Evolutionary conservation across 2,329 filamentous ascomycete genomes (phyloP), one percentile per base, ranked within the genome.

Genomic region (Calonectria pteridis): DNA sequence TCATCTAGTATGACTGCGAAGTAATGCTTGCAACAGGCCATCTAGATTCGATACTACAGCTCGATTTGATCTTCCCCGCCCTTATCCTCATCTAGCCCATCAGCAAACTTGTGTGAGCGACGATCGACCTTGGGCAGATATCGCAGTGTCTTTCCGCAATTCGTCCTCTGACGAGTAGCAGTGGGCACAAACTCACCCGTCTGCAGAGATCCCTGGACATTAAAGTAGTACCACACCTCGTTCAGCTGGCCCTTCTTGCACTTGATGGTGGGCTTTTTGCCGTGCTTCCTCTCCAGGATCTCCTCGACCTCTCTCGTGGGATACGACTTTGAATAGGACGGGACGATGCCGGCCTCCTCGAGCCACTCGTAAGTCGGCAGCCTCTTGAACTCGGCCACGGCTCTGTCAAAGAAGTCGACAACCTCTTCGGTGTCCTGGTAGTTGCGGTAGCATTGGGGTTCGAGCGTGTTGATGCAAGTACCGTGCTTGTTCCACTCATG

Each of bases 401-500:
- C 16, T 7, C 23, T 40, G 23, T 62, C 37, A 33, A 62, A 62
- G 33, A 28, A 62, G 35, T 62, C 55, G 23, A 37, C 35, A 6
- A 35, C 55, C 10, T 62, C 55, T 4, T 62, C 33, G 7, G 14
- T n/a, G 1, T 23, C 6, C 3, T 28, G n/a, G 23, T 62, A 62
- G 14, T 40, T 18, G n/a, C 26, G 55, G 18, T 62, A 62, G 35
- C 55, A 62, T 1, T 40, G 5, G 6, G 55, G 23, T 4, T 37
- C 14, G 14, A 62, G 37, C 4, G 55, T 62, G 55, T 33, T 40
- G 23, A 62, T 14, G 33, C 55, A 62, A 10, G 55, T 62, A 18
- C 55, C 55, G 18, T 62, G 55, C 55, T 62, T 62, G n/a, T 40
- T 37, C 55, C 55, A 62, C 26, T 62, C 55, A 14, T 37, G 55